Conservation (phyloP, 208 protist species). For the Acanthamoeba royreba region DNA sequence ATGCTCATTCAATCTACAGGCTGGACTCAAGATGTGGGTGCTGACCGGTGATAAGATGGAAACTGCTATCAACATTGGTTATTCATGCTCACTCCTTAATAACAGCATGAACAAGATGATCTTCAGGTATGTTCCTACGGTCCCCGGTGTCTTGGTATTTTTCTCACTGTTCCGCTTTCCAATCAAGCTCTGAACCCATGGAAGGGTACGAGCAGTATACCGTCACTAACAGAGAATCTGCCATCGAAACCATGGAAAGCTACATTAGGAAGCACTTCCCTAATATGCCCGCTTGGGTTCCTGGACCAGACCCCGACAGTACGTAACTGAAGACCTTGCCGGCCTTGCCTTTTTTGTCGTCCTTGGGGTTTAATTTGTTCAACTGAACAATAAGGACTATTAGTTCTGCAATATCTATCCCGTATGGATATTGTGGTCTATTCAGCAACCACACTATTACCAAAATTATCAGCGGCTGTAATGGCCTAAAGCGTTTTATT, state of each 20-base stretch:
- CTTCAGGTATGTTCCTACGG: background rate
- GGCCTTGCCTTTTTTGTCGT: background rate
- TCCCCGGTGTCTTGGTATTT: background rate
- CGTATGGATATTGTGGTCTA: no score
- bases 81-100: constrained; percentile 59
- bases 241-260: background rate
- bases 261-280: background rate
- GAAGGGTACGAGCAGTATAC: background rate
- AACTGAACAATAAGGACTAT: no score
- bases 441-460: no score
- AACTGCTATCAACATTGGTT: constrained; percentile 86
- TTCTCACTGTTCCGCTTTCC: background rate
- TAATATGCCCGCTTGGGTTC: background rate
- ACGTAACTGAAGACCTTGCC: no score
- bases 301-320: background rate
- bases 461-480: background rate
- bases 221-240: background rate
- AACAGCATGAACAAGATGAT: constrained; percentile 16
- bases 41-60: constrained; percentile 97
- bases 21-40: constrained; percentile 94
- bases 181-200: background rate
- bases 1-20: constrained; percentile 67
- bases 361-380: background rate
- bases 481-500: background rate
- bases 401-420: no score